Conservation (phyloP, 768 basidiomycete genomes). For the Lentinula raphanica region DNA sequence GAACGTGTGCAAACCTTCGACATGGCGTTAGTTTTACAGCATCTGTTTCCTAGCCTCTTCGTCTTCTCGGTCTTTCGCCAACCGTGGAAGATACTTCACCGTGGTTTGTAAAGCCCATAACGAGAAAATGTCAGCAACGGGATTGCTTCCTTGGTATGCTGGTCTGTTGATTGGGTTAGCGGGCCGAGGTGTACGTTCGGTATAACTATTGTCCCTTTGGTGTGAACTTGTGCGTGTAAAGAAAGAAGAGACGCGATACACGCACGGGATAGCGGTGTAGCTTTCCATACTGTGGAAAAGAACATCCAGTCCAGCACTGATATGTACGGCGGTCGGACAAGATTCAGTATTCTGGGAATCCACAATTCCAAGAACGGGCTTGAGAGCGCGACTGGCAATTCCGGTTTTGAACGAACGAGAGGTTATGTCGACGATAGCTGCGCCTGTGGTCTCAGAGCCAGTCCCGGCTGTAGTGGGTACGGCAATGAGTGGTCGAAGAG, state of each 20-base stretch:
- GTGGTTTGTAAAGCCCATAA: slow-evolving; percentile 89
- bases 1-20: neutral
- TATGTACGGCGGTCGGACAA: slow-evolving; percentile 89
- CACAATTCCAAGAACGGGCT: slow-evolving; percentile 62
- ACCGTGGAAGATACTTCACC: slow-evolving; percentile 81
- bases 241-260: slow-evolving; percentile 14
- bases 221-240: slow-evolving; percentile 7
- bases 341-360: slow-evolving; percentile 89
- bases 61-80: slow-evolving; percentile 75
- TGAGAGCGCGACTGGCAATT: slow-evolving; percentile 87
- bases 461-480: slow-evolving; percentile 76
- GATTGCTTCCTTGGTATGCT: slow-evolving; percentile 91
- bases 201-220: slow-evolving; percentile 50
- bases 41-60: slow-evolving; percentile 84
- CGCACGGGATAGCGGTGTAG: slow-evolving; percentile 89
- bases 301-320: slow-evolving; percentile 92
- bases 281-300: slow-evolving; percentile 95
- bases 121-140: slow-evolving; percentile 93
- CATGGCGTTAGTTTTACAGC: slow-evolving; percentile 53
- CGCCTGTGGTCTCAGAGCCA: slow-evolving; percentile 92
- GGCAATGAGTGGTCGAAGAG: slow-evolving; percentile 80
- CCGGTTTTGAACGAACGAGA: slow-evolving; percentile 94
- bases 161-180: slow-evolving; percentile 86
- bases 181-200: slow-evolving; percentile 85
- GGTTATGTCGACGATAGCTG: slow-evolving; percentile 90